Conservation (phyloP, 2,329 filamentous ascomycete species). For the Sporothrix phasma region DNA sequence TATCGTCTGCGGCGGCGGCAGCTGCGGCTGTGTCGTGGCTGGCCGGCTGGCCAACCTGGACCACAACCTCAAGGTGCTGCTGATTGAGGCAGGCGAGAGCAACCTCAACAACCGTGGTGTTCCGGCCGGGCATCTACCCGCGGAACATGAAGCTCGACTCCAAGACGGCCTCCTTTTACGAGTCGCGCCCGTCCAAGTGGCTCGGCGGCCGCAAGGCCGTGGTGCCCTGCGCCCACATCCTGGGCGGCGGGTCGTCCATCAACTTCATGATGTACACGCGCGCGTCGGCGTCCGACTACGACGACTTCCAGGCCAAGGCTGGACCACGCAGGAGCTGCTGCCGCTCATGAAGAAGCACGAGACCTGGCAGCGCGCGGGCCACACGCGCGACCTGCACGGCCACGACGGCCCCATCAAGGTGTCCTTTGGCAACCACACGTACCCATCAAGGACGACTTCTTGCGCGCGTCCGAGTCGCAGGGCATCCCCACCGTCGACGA, state of each 20-base stretch:
- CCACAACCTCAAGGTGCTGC: conserved; percentile 58
- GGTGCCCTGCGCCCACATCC: conserved; percentile 63
- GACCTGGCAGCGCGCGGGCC: conserved; percentile 59
- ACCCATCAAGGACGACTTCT: conserved; percentile 73
- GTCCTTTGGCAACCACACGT: conserved; percentile 71
- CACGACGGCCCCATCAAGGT: conserved; percentile 76
- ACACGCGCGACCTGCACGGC: conserved; percentile 61
- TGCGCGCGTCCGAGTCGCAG: conserved; percentile 61
- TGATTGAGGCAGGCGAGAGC: conserved; percentile 62
- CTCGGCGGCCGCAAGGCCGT: conserved; percentile 61
- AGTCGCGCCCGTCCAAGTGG: conserved; percentile 64
- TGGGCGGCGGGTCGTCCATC: conserved; percentile 64
- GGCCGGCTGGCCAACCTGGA: conserved; percentile 62
- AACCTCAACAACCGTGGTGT: conserved; percentile 72
- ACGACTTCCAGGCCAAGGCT: conserved; percentile 75
- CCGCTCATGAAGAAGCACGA: conserved; percentile 74
- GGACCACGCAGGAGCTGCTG: conserved; percentile 64
- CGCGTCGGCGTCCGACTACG: conserved; percentile 62
- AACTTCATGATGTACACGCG: conserved; percentile 76
- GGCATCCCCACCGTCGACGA: conserved; percentile 69
- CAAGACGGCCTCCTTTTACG: conserved; percentile 73
- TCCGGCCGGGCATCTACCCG: conserved; percentile 66
- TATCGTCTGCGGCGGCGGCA: conserved; percentile 67
- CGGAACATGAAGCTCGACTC: conserved; percentile 69
- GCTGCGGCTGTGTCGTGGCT: conserved; percentile 50